Evolutionary conservation across 768 basidiomycete genomes (phyloP).

Genomic region (Antrodiella citrinella): DNA sequence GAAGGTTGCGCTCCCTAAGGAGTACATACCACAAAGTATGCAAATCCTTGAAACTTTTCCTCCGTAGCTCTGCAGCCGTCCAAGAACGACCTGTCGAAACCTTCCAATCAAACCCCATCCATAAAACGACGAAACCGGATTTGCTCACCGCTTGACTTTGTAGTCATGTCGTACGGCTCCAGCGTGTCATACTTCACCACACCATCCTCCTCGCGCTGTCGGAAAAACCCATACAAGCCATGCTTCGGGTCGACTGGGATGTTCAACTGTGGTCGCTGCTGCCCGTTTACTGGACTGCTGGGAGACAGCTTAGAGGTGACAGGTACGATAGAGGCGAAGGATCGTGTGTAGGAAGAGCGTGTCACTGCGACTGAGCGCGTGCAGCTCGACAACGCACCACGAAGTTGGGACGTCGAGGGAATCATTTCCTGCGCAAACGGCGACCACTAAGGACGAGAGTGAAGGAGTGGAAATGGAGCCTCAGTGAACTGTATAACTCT

Average conservation of each 20-base stretch:
- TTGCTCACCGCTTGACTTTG: slow-evolving; percentile 13
- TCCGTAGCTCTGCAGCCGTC: slow-evolving; percentile 77
- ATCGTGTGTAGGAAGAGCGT: not conserved
- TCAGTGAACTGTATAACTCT: no score
- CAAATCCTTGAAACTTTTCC: slow-evolving; percentile 88
- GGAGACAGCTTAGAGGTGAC: not conserved
- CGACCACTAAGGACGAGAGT: not conserved
- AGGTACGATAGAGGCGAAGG: slow-evolving; percentile 9
- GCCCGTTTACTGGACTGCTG: not conserved
- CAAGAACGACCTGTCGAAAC: slow-evolving; percentile 74
- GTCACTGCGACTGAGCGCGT: not conserved
- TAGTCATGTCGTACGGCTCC: slow-evolving; percentile 23
- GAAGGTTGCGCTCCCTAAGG: slow-evolving; percentile 80
- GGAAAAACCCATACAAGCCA: slow-evolving; percentile 74
- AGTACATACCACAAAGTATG: slow-evolving; percentile 94
- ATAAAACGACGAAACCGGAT: no score
- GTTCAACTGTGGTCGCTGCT: slow-evolving; percentile 33
- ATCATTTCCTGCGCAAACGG: not conserved
- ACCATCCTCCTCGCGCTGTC: slow-evolving; percentile 40
- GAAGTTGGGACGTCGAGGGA: not conserved
- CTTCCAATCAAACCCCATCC: no score
- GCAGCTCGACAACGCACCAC: not conserved
- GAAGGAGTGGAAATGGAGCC: no score
- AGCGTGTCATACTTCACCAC: slow-evolving; percentile 46
- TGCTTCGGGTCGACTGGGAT: slow-evolving; percentile 49